Base-by-base conservation (phyloP, 352 stramenopile species). In the Labyrinthula sp. region DNA sequence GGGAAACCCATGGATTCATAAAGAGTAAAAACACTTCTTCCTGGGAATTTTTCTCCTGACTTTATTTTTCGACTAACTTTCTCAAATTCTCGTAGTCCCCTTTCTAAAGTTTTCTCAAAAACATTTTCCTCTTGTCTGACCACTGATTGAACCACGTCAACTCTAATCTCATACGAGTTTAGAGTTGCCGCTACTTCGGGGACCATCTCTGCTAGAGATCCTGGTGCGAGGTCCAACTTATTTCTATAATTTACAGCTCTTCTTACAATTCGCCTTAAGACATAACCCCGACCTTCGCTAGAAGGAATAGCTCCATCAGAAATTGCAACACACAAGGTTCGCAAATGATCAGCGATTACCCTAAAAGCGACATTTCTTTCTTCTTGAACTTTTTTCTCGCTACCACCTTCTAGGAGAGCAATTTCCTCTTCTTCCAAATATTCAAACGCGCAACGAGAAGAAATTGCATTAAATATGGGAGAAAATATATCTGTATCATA, bases 1-100 rank as follows among this genome's bases (percentile, higher is more conserved):
- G 90, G 90, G 68, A 99, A 97, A 37, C 89, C 90, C 63, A 96
- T 79, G 17, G 88, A 94, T 57, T 95, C 84, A 64, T 97, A 99
- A 14, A 99, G 60, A 60, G 93, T 95, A 67, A 97, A 96, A 1
- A 86, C 88, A 38, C 93, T 79, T 30, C 77, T 66, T 20, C 78
- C 81, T n/a, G 72, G 63, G 26, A 92, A 63, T 12, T 78, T 62
- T 21, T 71, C 59, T 5, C 47, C 41, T 20, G 63, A 57, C 36
- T 62, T 64, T 29, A 77, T 41, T 34, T 54, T 47, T 61, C 77
- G 70, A 27, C 54, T 50, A 48, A 75, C 58, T 35, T 91, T 77
- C 10, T 67, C 62, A 60, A 92, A 88, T 48, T 73, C 75, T 55
- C 77, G 77, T 46, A 88, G 70, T 40, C 79, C 79, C 28, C 68